Evolutionary conservation across 495 filamentous ascomycete genomes (phyloP), one percentile per base, ranked within the genome.

Genomic region (Penicillium cosmopolitanum): DNA sequence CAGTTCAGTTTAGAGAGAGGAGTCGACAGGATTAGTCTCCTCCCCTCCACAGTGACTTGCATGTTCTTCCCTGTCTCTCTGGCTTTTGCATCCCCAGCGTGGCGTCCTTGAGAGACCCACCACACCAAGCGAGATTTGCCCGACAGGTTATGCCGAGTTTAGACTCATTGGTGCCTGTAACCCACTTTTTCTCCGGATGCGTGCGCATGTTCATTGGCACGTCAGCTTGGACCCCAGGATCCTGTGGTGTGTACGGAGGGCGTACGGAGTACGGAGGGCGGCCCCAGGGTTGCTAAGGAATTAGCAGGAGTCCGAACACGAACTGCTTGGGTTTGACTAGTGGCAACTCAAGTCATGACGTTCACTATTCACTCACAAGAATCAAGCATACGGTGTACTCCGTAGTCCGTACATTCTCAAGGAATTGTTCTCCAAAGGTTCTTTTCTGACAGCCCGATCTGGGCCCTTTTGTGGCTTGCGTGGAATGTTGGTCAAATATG

Each of bases 291-390:
- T 44, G 7, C 16, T 50, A 31, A 8, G 31, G 13, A 13, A n/a
- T 48, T 25, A 54, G 21, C 2, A 3, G 5, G 51, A 42, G 10
- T 40, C 12, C 12, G 46, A 23, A 23, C 31, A 66, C 64, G 62
- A 65, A 68, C 54, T 61, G 28, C 55, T 62, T 31, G 34, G 50
- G 55, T 48, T 52, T 53, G 54, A 52, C 64, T 38, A 53, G 59
- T 66, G 64, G 66, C 62, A 70, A 67, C 43, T 18, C 11, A 31
- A 68, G 61, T 70, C 67, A 66, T 73, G 70, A 73, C 70, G 70
- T 69, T 57, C 58, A 59, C 53, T 58, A 61, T 34, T 56, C 13
- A 16, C 16, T 19, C 16, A 31, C 5, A 31, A 31, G 28, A 23
- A 23, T 4, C 23, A 23, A 23, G 23, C 23, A 2, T 23, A 23